Base-by-base conservation (phyloP, 371 early-diverging fungal genomes). In the Mortierella polycephala region DNA sequence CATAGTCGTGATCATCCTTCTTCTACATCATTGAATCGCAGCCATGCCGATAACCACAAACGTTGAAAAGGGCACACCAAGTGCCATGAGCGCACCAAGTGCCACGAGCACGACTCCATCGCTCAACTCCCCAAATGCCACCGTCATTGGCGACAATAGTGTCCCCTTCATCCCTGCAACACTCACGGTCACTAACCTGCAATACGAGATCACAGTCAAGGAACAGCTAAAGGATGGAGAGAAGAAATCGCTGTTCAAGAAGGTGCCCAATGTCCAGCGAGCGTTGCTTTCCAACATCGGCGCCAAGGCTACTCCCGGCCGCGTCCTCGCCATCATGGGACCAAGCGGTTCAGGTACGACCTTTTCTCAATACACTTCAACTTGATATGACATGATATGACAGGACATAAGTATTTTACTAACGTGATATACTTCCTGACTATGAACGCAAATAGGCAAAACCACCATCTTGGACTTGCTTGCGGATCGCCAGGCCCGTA, bases 251-350 rank as follows among this genome's bases (percentile, higher is more conserved):
- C 21, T 64, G 20, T 77, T 77, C 69, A 77, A 77, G 72, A 71
- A 54, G 49, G 20, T 45, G 16, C 77, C 69, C 50, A 61, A 64
- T 45, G 55, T 77, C 12, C 71, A 77, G 50, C 63, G 72, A 8
- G 72, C 68, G 2, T 44, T 77, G 23, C 83, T 96, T 1, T 77
- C 87, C 5, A 83, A 85, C 11, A 81, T 94, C 2, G 77, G 83
- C 4, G 95, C 93, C 3, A 71, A 86, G 50, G 95, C 91, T 5
- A 68, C 81, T 9, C 90, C 95, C 2, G 97, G 97, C 10, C 86
- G 93, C 57, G 86, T 95, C 41, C 81, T 89, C 71, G 93, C 92
- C 21, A 92, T 96, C 71, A 90, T 95, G 90, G 96, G 94, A 8
- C 89, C 93, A 1, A 90, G 88, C 49, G 90, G 89, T 16, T 88